Percentiles rank a stretch among this genome's conserved stretches.
These are phyloP conservation scores for Malassezia obtusa DNA, from an alignment of 1,284 basidiomycete species.

Conservation along the genomic window DNA sequence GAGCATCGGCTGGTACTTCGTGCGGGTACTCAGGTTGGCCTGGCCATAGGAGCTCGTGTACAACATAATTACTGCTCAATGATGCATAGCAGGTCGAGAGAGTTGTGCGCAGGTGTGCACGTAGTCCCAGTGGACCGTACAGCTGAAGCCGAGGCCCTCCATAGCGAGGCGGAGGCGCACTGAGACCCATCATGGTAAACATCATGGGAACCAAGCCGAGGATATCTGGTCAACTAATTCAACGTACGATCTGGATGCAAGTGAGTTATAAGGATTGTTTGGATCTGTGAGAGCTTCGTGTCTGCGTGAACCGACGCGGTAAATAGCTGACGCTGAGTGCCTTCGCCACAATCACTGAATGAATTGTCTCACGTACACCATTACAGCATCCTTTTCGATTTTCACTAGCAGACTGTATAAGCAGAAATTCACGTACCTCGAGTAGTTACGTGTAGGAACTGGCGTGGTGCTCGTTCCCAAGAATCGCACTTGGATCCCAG, in stretches of 20 bases:
- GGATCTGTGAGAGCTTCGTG: slow-evolving; percentile 31
- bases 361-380: slow-evolving; percentile 21
- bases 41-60: slow-evolving; percentile 44
- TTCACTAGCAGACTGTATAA: slow-evolving; percentile 28
- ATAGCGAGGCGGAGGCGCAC: slow-evolving; percentile 1
- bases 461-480: slow-evolving; percentile 43
- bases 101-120: slow-evolving; percentile 37
- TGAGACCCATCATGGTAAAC: slow-evolving; percentile 38
- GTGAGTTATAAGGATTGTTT: slow-evolving; percentile 42
- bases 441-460: slow-evolving; percentile 38
- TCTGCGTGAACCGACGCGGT: slow-evolving; percentile 29
- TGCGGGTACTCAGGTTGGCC: slow-evolving; percentile 19
- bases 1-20: not conserved
- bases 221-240: slow-evolving; percentile 15
- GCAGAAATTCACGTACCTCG: slow-evolving; percentile 17
- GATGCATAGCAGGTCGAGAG: slow-evolving; percentile 39
- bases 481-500: slow-evolving; percentile 34
- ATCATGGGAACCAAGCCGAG: slow-evolving; percentile 41
- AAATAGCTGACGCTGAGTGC: slow-evolving; percentile 39
- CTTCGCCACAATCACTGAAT: slow-evolving; percentile 40
- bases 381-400: slow-evolving; percentile 31
- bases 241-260: slow-evolving; percentile 35
- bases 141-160: slow-evolving; percentile 29
- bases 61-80: slow-evolving; percentile 34
- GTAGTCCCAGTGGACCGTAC: slow-evolving; percentile 37